Percentiles rank a stretch among this genome's conserved stretches.
phyloP scores from a whole-genome alignment of 2,329 filamentous ascomycete genomes.

The Laburnicola sp. region DNA sequence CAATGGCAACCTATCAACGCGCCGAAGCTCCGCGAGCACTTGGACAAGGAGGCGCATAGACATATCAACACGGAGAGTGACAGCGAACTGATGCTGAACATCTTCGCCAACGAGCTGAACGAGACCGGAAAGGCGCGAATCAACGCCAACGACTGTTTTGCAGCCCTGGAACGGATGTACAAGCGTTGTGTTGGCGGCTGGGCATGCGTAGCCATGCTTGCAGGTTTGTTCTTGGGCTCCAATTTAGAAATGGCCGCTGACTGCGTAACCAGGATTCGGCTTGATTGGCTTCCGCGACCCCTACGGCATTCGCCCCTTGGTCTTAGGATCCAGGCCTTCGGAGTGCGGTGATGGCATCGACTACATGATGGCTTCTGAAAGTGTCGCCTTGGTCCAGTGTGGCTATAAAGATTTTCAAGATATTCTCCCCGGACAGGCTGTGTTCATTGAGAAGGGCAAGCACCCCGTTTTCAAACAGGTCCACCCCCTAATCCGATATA shows the following conservation, averaged over 20 bases:
- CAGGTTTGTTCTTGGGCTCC: constrained; percentile 51
- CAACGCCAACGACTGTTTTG: constrained; percentile 77
- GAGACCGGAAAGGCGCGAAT: constrained; percentile 80
- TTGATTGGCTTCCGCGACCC: constrained; percentile 78
- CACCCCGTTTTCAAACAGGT: constrained; percentile 77
- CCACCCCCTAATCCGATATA: constrained; percentile 67
- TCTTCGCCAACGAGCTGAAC: constrained; percentile 81
- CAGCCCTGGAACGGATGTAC: constrained; percentile 72
- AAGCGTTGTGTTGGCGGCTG: constrained; percentile 72
- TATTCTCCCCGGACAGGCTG: constrained; percentile 80
- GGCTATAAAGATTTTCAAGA: constrained; percentile 77
- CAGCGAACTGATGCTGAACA: constrained; percentile 83
- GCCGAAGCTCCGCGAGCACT: constrained; percentile 66
- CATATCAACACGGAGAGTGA: constrained; percentile 92
- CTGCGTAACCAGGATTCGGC: constrained; percentile 62
- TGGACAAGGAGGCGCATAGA: constrained; percentile 77
- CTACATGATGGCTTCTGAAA: constrained; percentile 92
- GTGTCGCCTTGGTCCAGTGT: constrained; percentile 78
- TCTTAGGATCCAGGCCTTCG: constrained; percentile 74
- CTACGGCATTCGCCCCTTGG: constrained; percentile 80
- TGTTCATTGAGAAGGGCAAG: constrained; percentile 79
- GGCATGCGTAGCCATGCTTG: constrained; percentile 81
- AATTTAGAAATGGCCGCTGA: background rate
- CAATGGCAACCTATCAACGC: constrained; percentile 91
- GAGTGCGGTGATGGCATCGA: constrained; percentile 68